A percentile compares a stretch with the other conserved stretches of the same genome.
Conservation (phyloP, 2,329 filamentous ascomycete genomes). For the Ascochyta viciae-villosae region DNA sequence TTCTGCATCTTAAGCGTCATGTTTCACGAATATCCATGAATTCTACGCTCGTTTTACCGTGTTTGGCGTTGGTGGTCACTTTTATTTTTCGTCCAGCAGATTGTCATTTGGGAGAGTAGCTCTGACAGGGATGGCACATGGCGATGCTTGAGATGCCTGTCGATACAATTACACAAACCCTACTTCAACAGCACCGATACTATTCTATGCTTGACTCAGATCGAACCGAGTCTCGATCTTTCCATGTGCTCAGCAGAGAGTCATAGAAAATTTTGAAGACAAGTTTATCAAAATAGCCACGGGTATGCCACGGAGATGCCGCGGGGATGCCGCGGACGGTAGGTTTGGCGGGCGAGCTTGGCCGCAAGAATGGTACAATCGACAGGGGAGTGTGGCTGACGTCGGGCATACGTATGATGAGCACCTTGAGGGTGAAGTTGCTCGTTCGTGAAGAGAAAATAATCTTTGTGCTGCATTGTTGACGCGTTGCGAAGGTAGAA, state of each 20-base stretch:
- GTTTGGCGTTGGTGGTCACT: background rate
- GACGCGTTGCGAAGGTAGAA: too few relatives aligned
- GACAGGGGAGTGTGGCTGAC: background rate
- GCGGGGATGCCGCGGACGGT: constrained; percentile 1
- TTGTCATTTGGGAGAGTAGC: background rate
- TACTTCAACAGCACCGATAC: background rate
- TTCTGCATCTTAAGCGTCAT: constrained; percentile 23
- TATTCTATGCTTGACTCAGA: background rate
- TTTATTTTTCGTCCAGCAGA: background rate
- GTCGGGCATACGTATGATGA: background rate
- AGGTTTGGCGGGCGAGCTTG: constrained; percentile 17
- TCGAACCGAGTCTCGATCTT: background rate
- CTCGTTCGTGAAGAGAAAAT: too few relatives aligned
- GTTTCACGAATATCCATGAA: constrained; percentile 14
- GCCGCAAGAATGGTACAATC: constrained; percentile 5
- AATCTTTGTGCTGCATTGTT: too few relatives aligned
- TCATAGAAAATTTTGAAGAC: background rate
- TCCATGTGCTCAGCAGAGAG: background rate
- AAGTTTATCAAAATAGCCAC: constrained; percentile 1
- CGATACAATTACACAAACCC: background rate
- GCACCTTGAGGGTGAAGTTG: too few relatives aligned
- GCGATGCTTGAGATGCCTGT: constrained; percentile 4
- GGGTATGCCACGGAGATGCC: background rate
- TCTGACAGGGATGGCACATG: too few relatives aligned
- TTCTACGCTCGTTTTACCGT: background rate